Base-by-base conservation (phyloP, 106 monocot species). In the Triglochin maritima region DNA sequence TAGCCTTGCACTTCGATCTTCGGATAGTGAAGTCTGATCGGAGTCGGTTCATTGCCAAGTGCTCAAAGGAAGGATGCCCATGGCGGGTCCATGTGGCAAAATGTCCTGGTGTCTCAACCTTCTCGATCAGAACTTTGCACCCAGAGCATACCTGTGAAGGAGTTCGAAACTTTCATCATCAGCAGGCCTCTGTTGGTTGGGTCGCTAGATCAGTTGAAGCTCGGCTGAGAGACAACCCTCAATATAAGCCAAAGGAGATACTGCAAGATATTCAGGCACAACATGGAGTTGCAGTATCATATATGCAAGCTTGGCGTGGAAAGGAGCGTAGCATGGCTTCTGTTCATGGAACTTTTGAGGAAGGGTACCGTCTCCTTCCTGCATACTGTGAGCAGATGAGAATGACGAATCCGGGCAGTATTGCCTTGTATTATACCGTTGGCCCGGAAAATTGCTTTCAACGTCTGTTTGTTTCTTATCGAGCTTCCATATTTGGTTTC, bases 251-350 rank as follows among this genome's bases (percentile, higher is more conserved):
- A 4, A 96, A 96, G 74, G 90, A 96, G 78, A 96, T 96, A 69
- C 56, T 96, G 78, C 87, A 96, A 62, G 95, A 90, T 66, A 96
- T 96, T 43, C 80, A 78, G 2, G 95, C 90, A 47, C 79, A 96
- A 56, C 95, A 96, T 73, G 95, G 95, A 13, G 90, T 96, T 29
- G 90, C 90, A 17, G 95, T 96, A 17, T 87, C 90, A 55, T 96
- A 96, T 66, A 96, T 96, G 95, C 95, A 96, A 71, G 95, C 95
- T 12, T 96, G 95, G 95, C 82, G 95, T 57, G 95, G 95, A 9
- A 96, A 96, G 64, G 95, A 96, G 68, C 75, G 95, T 9, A 96
- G 95, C 57, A 81, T 96, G 81, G 95, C 95, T 56, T 85, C 87
- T 6, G 85, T 96, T 53, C 90, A 96, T 78, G 95, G 95, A 46